A percentile compares a stretch with the other conserved stretches of the same genome.
Conservation (phyloP, 208 protist species). For the Perkinsela sp. region DNA sequence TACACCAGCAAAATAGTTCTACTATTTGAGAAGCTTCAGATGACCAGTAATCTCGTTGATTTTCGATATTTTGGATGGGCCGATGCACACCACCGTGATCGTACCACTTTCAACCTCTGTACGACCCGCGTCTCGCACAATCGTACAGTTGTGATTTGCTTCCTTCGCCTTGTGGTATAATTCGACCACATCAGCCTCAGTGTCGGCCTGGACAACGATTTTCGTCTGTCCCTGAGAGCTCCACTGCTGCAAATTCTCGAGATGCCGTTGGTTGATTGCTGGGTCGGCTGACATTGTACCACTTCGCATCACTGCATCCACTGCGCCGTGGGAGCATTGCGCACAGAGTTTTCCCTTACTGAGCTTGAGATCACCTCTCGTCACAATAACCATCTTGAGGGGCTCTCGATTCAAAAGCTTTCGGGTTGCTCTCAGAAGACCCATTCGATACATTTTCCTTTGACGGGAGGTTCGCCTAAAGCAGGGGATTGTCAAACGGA, state of each 20-base stretch:
- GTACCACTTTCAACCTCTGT: neutral
- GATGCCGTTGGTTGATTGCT: neutral
- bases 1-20: too few relatives aligned
- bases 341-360: neutral
- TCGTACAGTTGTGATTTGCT: neutral
- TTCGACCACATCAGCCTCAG: neutral
- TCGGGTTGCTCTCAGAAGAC: neutral
- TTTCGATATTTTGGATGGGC: neutral
- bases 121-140: neutral
- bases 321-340: neutral
- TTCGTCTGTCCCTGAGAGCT: neutral
- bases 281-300: neutral
- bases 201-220: neutral
- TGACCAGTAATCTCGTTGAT: constrained; percentile 1
- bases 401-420: neutral
- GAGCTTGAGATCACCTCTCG: neutral
- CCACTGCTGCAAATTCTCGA: neutral
- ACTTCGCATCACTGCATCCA: neutral
- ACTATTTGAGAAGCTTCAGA: neutral
- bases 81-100: neutral
- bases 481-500: too few relatives aligned
- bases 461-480: too few relatives aligned
- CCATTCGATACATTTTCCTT: neutral
- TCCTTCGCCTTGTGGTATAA: neutral
- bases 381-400: neutral